Conservation (phyloP, 805 yeast species). For the Suhomyces tanzawaensis region DNA sequence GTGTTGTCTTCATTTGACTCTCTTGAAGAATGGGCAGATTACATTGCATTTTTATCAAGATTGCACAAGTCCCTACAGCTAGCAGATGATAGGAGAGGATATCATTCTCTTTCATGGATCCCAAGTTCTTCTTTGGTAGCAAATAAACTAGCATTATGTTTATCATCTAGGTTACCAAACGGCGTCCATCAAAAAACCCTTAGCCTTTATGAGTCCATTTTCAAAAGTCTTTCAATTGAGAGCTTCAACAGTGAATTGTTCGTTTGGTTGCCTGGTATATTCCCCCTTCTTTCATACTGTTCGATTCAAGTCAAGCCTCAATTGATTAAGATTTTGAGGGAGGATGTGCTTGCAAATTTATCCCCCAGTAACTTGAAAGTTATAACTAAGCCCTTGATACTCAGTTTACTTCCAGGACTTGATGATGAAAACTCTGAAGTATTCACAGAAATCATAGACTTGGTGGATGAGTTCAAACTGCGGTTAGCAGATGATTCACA, state of each 20-base stretch:
- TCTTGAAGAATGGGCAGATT: slow-evolving; percentile 97
- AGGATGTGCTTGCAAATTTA: slow-evolving; percentile 49
- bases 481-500: slow-evolving; percentile 63
- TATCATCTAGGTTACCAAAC: slow-evolving; percentile 80
- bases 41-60: slow-evolving; percentile 82
- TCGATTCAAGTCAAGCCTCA: slow-evolving; percentile 85
- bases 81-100: slow-evolving; percentile 19
- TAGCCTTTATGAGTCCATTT: slow-evolving; percentile 69
- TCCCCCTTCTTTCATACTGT: slow-evolving; percentile 85
- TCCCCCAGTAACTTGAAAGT: slow-evolving; percentile 46
- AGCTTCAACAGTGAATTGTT: slow-evolving; percentile 54
- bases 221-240: slow-evolving; percentile 58
- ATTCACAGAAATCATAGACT: slow-evolving; percentile 55
- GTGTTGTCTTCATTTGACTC: slow-evolving; percentile 75
- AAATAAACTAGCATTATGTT: slow-evolving; percentile 70
- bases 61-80: slow-evolving; percentile 65
- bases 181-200: slow-evolving; percentile 93
- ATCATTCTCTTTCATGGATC: slow-evolving; percentile 43
- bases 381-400: slow-evolving; percentile 64
- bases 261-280: slow-evolving; percentile 89
- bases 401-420: slow-evolving; percentile 79
- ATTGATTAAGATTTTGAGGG: slow-evolving; percentile 59
- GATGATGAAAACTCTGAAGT: slow-evolving; percentile 92
- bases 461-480: slow-evolving; percentile 59
- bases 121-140: slow-evolving; percentile 71